Evolutionary conservation across 495 filamentous ascomycete species (phyloP).

Genomic region (Penicillium mononematosum): DNA sequence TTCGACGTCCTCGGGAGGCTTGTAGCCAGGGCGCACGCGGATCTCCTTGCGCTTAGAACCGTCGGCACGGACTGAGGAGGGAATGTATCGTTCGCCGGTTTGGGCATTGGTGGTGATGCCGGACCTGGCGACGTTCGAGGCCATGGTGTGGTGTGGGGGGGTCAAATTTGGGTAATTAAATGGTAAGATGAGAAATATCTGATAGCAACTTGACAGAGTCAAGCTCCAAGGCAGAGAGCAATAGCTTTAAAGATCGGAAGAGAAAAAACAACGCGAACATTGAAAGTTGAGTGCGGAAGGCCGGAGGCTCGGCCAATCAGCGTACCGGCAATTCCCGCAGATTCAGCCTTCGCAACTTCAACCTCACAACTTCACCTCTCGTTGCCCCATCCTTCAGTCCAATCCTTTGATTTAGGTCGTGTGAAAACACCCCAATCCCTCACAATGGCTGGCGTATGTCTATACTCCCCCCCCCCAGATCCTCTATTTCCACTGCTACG

Average conservation of each 20-base stretch:
- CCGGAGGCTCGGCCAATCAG: constrained; percentile 45
- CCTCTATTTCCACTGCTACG: background rate
- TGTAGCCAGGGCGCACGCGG: constrained; percentile 87
- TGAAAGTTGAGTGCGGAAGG: constrained; percentile 21
- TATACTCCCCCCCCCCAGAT: background rate
- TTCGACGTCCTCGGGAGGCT: constrained; percentile 93
- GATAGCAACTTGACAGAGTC: constrained; percentile 2
- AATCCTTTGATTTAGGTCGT: constrained; percentile 19
- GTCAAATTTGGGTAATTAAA: background rate
- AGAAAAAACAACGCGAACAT: constrained; percentile 6
- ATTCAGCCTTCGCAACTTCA: constrained; percentile 30
- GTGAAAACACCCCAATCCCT: constrained; percentile 24
- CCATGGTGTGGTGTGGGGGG: constrained; percentile 19
- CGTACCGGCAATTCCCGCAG: constrained; percentile 45
- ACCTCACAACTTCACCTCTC: constrained; percentile 32
- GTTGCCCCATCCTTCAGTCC: constrained; percentile 17
- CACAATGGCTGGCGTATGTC: constrained; percentile 56
- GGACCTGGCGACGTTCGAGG: constrained; percentile 41
- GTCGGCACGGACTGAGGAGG: constrained; percentile 80
- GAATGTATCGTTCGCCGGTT: constrained; percentile 83
- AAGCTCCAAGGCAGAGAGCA: constrained; percentile 4
- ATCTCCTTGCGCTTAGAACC: constrained; percentile 89
- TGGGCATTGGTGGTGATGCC: constrained; percentile 73
- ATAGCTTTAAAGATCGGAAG: constrained; percentile 10
- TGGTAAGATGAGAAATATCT: constrained; percentile 4